Percentiles rank a stretch among this genome's conserved stretches.
Conservation (phyloP, 2,329 filamentous ascomycete species). For the Trichoderma atrobrunneum region DNA sequence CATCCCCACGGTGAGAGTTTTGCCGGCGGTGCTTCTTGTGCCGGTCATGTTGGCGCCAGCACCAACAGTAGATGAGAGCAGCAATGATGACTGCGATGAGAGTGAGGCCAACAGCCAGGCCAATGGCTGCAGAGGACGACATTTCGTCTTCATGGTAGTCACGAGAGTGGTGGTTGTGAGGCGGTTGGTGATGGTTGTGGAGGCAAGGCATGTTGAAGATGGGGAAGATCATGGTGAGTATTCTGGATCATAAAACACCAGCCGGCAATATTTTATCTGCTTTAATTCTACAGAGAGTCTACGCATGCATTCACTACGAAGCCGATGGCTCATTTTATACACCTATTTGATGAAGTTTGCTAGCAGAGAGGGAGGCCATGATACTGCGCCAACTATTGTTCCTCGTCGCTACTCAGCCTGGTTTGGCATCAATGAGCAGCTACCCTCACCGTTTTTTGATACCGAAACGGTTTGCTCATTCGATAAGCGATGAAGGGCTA, state of each 20-base stretch:
- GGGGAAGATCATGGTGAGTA: constrained; percentile 1
- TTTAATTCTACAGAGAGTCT: neutral
- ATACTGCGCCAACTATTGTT: neutral
- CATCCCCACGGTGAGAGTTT: neutral
- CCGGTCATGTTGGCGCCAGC: neutral
- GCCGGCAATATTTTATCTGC: neutral
- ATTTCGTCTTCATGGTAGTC: neutral
- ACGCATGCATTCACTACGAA: neutral
- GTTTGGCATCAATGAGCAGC: neutral
- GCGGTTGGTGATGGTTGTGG: neutral
- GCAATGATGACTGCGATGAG: neutral
- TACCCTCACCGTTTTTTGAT: constrained; percentile 3
- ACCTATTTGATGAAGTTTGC: neutral
- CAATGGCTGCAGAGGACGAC: constrained; percentile 1
- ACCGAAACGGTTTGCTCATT: constrained; percentile 2
- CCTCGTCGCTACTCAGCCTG: neutral
- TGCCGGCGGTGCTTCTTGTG: neutral
- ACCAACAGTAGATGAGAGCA: constrained; percentile 7
- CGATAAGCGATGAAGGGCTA: neutral
- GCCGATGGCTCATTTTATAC: neutral
- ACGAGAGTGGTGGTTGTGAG: neutral
- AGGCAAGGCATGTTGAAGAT: constrained; percentile 12
- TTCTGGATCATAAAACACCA: neutral
- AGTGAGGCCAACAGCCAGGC: constrained; percentile 5
- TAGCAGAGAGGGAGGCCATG: neutral